Evolutionary conservation across 148 eudicot species (phyloP), one percentile per base, ranked within the genome.

Genomic region (Heliosperma pusillum): DNA sequence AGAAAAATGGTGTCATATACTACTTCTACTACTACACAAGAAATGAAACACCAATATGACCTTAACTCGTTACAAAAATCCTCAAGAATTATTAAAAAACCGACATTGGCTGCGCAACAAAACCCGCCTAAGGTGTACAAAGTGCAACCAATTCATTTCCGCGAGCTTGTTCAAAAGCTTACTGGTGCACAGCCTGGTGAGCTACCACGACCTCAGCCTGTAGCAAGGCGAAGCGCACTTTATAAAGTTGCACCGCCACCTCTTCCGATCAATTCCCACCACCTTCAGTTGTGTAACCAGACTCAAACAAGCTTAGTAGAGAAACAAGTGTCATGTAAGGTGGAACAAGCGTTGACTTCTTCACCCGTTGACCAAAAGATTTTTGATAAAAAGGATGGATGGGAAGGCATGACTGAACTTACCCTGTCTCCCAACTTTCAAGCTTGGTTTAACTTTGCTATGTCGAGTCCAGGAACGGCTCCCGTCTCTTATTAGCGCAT

Each of bases 101-200:
- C 83, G 9, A 50, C 36, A 2, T 11, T 56, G 17, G 17, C 84
- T 1, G 22, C 81, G 7, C 4, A 40, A 19, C 79, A 72, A 7
- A 47, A 47, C 53, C 90, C 72, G 9, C 89, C 91, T 0, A 86
- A 78, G 76, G 81, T 90, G 21, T 90, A 92, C 82, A 83, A 86
- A 64, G 97, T 92, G n/a, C 78, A 88, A 6, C 82, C 96, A 0
- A 65, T 68, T 10, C 82, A 92, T 71, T 92, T 92, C 83, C 84
- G 85, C 27, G 85, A 90, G 33, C 85, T 90, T 20, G 96, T 90
- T 47, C 93, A 88, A 66, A 71, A 68, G 80, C 91, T 92, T 20
- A 92, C 97, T 5, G 85, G 88, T 55, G 78, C 85, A 4, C 71
- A 69, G n/a, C 42, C 76, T 5, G 73, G 33, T 17, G 40, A 11